A percentile compares a stretch with the other conserved stretches of the same genome.
Evolutionary conservation across 1,139 yeast genomes (phyloP).

Genomic region (Eremothecium gossypii): DNA sequence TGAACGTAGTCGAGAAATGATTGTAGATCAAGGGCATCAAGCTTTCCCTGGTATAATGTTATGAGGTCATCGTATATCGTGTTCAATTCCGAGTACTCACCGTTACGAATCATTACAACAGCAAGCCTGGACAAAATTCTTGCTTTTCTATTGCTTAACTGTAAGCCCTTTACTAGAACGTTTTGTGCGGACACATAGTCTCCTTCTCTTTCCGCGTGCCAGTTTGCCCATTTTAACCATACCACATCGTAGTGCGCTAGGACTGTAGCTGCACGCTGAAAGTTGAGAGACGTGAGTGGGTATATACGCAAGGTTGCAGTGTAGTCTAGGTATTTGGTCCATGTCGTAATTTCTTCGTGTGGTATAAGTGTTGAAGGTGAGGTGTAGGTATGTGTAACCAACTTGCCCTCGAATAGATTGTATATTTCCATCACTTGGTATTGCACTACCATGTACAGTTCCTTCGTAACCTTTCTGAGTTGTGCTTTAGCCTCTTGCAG

Average conservation of each 20-base stretch:
- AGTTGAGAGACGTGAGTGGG: constrained; percentile 19
- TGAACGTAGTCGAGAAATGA: constrained; percentile 26
- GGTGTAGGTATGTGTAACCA: constrained; percentile 19
- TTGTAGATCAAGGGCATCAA: constrained; percentile 20
- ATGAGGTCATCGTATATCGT: constrained; percentile 11
- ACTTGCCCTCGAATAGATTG: constrained; percentile 25
- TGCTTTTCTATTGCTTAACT: constrained; percentile 17
- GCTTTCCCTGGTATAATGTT: constrained; percentile 12
- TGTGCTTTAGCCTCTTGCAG: constrained; percentile 23
- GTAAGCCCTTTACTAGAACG: constrained; percentile 18
- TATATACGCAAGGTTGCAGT: constrained; percentile 17
- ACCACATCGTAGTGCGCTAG: constrained; percentile 26
- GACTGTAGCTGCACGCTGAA: constrained; percentile 26
- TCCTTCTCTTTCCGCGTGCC: constrained; percentile 20
- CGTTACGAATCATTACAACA: constrained; percentile 14
- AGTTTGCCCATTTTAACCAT: constrained; percentile 27
- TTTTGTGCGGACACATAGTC: constrained; percentile 22
- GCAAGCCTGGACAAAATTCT: constrained; percentile 18
- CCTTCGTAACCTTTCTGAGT: constrained; percentile 26
- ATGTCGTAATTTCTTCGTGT: constrained; percentile 18
- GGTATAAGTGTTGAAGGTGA: constrained; percentile 23
- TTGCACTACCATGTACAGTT: constrained; percentile 26
- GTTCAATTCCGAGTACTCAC: constrained; percentile 16
- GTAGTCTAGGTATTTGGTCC: constrained; percentile 25
- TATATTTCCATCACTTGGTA: constrained; percentile 25